Percentiles rank a stretch among this genome's conserved stretches.
phyloP scores from a whole-genome alignment of 208 protist species.

The Crithidia thermophila region DNA sequence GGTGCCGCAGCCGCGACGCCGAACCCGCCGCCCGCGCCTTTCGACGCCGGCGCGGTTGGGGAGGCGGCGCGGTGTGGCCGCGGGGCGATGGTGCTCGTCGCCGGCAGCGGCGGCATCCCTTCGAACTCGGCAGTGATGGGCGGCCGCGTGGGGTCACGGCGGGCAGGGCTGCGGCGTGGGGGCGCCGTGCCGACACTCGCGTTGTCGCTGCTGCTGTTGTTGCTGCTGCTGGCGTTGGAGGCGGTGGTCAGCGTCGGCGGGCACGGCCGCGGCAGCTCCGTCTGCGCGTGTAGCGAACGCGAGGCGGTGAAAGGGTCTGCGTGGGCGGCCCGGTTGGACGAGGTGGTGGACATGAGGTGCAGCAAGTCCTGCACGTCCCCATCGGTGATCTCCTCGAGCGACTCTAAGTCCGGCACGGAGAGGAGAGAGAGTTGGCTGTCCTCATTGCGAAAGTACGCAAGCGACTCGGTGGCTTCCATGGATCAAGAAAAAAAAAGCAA shows the following conservation, averaged over 20 bases:
- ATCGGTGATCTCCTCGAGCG: conserved; percentile 37
- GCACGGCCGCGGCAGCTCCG: neutral
- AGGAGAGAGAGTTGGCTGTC: conserved; percentile 9
- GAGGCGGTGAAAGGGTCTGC: neutral
- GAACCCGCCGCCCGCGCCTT: neutral
- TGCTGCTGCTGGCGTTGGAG: conserved; percentile 1
- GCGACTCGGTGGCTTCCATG: conserved; percentile 3
- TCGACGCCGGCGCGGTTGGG: neutral
- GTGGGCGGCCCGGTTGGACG: neutral
- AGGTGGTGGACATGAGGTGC: neutral
- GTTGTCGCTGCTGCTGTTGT: neutral
- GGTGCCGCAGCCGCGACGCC: neutral
- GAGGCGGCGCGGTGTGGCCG: too few species aligned
- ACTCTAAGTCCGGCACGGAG: conserved; percentile 36
- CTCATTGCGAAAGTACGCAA: conserved; percentile 1
- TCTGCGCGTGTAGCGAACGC: neutral
- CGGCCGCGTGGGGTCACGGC: neutral
- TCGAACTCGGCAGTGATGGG: conserved; percentile 9
- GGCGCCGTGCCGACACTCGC: neutral
- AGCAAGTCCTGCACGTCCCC: conserved; percentile 38
- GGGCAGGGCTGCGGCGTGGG: conserved; percentile 1
- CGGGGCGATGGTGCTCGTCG: neutral
- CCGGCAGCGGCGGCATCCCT: neutral
- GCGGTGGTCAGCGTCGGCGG: neutral
- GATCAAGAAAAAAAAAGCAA: neutral